Base-by-base conservation (phyloP, 2,329 filamentous ascomycete genomes). In the Bipolaris victoriae region DNA sequence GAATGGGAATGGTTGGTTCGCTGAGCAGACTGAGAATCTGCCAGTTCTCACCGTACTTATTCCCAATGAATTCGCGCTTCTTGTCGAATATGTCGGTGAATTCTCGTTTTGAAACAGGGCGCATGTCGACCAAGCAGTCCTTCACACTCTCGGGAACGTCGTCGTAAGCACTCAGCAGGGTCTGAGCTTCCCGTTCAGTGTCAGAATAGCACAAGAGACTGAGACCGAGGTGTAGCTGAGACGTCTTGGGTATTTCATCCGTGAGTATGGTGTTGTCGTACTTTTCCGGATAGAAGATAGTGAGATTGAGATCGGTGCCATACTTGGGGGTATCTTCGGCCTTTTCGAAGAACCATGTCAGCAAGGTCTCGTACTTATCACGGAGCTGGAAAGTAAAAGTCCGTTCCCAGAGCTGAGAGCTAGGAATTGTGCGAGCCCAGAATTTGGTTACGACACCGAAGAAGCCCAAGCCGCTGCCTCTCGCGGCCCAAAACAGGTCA, bases 401-500 rank as follows among this genome's bases (percentile, higher is more conserved):
- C 7, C 35, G 39, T 37, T 51, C 49, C 22, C 39, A 51, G n/a
- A 43, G 39, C 39, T 36, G 39, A 20, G 35, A 39, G 26, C 51
- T 46, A 29, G 52, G 55, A n/a, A 63, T 62, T 10, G 62, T 65
- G 2, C 59, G 44, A 7, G 36, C 58, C 58, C 61, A 65, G 26
- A 65, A 41, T 45, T 49, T 55, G 9, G 61, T 64, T 22, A 65
- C 51, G 3, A 65, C 61, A 24, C 65, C 66, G 40, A 69, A 68
- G 49, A 69, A 69, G 18, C 47, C 65, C 22, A 72, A 69, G 0
- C 76, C 76, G 9, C 70, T 71, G 5, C 76, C 76, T 44, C 68
- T 62, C 35, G 76, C 70, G 1, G 67, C 76, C 76, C 76, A 78
- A 57, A 73, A 77, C 9, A 77, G 66, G 46, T 77, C 76, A 3